A percentile compares a stretch with the other conserved stretches of the same genome.
These are phyloP conservation scores for Mycena albidolilacea DNA, from an alignment of 768 basidiomycete species.

Conservation along the genomic window DNA sequence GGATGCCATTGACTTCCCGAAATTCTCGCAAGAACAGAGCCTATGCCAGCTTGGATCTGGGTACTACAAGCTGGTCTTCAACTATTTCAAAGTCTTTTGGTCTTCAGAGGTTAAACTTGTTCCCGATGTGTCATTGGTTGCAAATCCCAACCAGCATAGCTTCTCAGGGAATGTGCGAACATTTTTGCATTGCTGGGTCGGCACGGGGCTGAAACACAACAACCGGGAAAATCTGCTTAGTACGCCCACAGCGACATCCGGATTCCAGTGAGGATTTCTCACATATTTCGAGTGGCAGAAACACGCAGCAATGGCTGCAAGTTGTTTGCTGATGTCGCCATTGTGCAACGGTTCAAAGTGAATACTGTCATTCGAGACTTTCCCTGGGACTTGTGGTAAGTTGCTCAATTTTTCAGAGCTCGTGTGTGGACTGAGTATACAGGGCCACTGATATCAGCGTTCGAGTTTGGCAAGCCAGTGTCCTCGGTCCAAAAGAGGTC, in stretches of 20 bases:
- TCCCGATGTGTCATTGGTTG: neutral
- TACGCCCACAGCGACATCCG: conserved; percentile 39
- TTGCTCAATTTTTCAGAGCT: no score
- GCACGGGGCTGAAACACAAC: conserved; percentile 30
- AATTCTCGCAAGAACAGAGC: neutral
- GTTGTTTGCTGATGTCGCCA: conserved; percentile 9
- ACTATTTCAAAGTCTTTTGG: neutral
- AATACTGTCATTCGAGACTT: neutral
- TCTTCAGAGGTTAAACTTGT: neutral
- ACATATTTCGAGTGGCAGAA: conserved; percentile 29
- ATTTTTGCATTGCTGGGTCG: conserved; percentile 34
- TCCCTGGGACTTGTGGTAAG: conserved; percentile 36
- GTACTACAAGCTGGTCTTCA: neutral
- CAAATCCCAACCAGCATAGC: neutral
- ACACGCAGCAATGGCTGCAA: neutral
- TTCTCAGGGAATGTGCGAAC: conserved; percentile 27
- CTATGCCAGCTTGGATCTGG: conserved; percentile 4
- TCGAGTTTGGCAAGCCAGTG: conserved; percentile 26
- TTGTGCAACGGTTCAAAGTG: conserved; percentile 27
- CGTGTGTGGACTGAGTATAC: neutral
- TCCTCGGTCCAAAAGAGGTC: conserved; percentile 9
- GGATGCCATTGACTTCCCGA: conserved; percentile 6
- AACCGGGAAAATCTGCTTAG: conserved; percentile 23
- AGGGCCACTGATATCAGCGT: conserved; percentile 40
- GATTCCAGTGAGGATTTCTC: conserved; percentile 32